These are phyloP conservation scores for Jamesozyma piceae DNA, from an alignment of 805 yeast genomes.

Conservation along the genomic window DNA sequence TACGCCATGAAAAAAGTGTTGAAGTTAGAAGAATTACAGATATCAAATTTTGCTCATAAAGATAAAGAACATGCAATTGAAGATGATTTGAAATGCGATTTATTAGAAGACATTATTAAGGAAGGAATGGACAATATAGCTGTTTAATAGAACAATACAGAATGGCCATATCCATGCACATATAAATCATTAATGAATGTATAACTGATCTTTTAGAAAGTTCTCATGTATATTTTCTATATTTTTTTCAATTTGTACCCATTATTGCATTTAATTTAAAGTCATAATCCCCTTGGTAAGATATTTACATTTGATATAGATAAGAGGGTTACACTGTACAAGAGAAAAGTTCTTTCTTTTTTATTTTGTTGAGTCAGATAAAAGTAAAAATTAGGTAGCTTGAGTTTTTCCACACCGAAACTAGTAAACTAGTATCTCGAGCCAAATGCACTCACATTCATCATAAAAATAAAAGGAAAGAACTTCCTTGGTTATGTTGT, in stretches of 20 bases:
- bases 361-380: conserved; percentile 39
- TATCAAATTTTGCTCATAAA: conserved; percentile 42
- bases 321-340: no score
- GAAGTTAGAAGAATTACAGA: conserved; percentile 49
- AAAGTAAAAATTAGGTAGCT: conserved; percentile 76
- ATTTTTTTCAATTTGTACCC: background rate
- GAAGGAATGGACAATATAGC: conserved; percentile 16
- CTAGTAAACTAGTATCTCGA: conserved; percentile 60
- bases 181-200: no score
- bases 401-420: conserved; percentile 97
- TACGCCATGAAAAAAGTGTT: conserved; percentile 81
- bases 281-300: no score
- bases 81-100: conserved; percentile 49
- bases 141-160: conserved; percentile 6
- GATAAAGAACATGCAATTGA: conserved; percentile 17
- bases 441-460: conserved; percentile 99
- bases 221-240: background rate
- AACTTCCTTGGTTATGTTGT: conserved; percentile 24
- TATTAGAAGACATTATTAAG: conserved; percentile 32
- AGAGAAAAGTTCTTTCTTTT: conserved; percentile 2
- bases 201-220: no score
- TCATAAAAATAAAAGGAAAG: conserved; percentile 42
- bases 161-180: background rate
- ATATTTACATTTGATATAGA: no score
- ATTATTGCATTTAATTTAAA: background rate